These are phyloP conservation scores for Diaporthe ampelina DNA, from an alignment of 2,329 filamentous ascomycete genomes.

Conservation along the genomic window DNA sequence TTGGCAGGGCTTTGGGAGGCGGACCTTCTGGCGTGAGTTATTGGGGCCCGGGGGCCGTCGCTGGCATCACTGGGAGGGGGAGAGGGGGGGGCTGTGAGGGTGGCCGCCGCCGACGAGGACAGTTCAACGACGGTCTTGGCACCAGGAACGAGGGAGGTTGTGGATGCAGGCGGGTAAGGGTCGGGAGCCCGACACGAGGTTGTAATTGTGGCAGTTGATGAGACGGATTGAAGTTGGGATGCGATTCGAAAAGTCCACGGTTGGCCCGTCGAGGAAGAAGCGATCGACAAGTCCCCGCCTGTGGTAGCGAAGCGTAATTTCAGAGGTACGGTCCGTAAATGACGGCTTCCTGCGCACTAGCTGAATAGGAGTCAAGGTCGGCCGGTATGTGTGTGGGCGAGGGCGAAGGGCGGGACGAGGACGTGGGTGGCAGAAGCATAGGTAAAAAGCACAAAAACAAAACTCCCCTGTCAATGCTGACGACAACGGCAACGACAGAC, in stretches of 20 bases:
- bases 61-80: constrained; percentile 40
- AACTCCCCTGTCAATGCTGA: constrained; percentile 37
- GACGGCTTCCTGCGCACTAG: constrained; percentile 37
- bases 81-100: constrained; percentile 15
- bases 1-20: constrained; percentile 34
- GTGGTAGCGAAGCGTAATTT: constrained; percentile 50
- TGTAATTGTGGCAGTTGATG: constrained; percentile 31
- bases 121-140: constrained; percentile 40
- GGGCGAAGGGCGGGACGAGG: constrained; percentile 5
- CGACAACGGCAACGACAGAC: constrained; percentile 32
- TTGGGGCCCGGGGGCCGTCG: constrained; percentile 37
- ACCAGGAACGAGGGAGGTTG: constrained; percentile 37
- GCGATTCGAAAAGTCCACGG: constrained; percentile 40
- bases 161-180: constrained; percentile 32
- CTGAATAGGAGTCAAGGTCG: constrained; percentile 37
- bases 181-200: constrained; percentile 28
- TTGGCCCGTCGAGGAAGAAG: constrained; percentile 44
- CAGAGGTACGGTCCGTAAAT: constrained; percentile 38
- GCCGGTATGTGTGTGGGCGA: neutral
- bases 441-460: constrained; percentile 33
- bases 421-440: constrained; percentile 25
- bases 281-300: constrained; percentile 50
- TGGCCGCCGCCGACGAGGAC: constrained; percentile 33
- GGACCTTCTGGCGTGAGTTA: constrained; percentile 34
- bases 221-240: constrained; percentile 36